Evolutionary conservation across 768 basidiomycete genomes (phyloP).

Genomic region (Postia placenta): DNA sequence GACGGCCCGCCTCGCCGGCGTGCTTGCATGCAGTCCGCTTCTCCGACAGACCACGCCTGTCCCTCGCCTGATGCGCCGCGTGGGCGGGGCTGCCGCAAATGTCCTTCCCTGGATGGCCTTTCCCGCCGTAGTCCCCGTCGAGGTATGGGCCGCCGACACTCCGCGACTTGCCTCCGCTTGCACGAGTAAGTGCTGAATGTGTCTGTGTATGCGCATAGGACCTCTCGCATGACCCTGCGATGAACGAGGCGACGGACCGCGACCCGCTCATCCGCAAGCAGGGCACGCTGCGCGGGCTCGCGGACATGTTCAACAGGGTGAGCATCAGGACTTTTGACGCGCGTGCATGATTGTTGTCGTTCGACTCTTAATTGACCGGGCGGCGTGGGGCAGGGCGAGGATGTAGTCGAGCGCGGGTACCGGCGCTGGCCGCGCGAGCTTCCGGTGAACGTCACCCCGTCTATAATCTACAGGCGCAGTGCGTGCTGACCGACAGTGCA

Average conservation of each 20-base stretch:
- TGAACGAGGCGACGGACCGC: conserved; percentile 38
- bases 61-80: conserved; percentile 34
- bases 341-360: too few relatives aligned
- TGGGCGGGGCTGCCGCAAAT: conserved; percentile 42
- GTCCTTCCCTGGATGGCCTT: conserved; percentile 49
- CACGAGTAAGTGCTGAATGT: background rate
- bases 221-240: conserved; percentile 52
- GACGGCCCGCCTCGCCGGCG: conserved; percentile 43
- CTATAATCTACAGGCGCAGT: background rate
- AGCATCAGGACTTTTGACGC: too few relatives aligned
- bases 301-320: conserved; percentile 22
- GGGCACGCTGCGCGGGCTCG: conserved; percentile 35
- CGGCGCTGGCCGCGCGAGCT: conserved; percentile 59
- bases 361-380: too few relatives aligned
- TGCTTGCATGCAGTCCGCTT: conserved; percentile 62
- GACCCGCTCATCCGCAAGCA: conserved; percentile 52
- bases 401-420: conserved; percentile 39
- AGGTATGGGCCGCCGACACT: conserved; percentile 34
- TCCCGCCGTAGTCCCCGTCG: conserved; percentile 43
- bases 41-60: conserved; percentile 56
- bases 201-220: conserved; percentile 33
- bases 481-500: background rate
- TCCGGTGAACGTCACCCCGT: conserved; percentile 41
- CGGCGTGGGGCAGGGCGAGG: conserved; percentile 47
- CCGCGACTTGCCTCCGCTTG: background rate